A percentile compares a stretch with the other conserved stretches of the same genome.
Conservation (phyloP, 83 land plant genomes). For the Diphasiastrum complanatum region DNA sequence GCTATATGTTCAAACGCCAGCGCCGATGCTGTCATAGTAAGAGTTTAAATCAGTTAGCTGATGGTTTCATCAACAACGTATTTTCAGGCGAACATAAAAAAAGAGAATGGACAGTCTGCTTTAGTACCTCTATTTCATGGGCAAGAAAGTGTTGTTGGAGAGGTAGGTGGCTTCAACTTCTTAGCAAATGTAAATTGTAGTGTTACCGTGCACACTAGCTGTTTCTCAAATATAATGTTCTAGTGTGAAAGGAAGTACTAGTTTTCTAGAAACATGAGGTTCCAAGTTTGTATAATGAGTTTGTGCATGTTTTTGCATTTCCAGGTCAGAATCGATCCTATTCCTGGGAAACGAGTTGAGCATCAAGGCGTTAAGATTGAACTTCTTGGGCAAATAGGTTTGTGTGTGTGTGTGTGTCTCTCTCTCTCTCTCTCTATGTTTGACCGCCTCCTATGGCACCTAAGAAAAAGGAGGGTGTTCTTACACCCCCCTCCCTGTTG, state of each 20-base stretch:
- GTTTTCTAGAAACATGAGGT: background rate
- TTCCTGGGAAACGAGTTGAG: slow-evolving; percentile 85
- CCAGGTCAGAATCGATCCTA: slow-evolving; percentile 76
- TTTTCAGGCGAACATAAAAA: slow-evolving; percentile 67
- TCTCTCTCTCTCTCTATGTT: no score
- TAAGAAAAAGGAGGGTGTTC: no score
- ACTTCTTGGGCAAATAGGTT: slow-evolving; percentile 96
- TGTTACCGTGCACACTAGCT: background rate
- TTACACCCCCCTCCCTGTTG: no score
- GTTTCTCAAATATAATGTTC: background rate
- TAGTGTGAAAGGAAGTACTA: background rate
- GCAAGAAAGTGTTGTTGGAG: slow-evolving; percentile 80
- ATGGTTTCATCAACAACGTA: no score
- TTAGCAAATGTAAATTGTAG: background rate
- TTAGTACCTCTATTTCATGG: slow-evolving; percentile 84
- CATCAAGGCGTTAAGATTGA: slow-evolving; percentile 93
- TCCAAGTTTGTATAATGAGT: background rate
- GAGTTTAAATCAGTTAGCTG: no score
- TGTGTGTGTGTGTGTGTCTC: no score
- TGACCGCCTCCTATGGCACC: no score
- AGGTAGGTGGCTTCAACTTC: slow-evolving; percentile 43
- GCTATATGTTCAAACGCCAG: no score
- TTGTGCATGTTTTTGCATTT: slow-evolving; percentile 12
- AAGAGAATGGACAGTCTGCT: slow-evolving; percentile 79
- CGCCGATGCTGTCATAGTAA: no score